Percentiles rank a stretch among this genome's conserved stretches.
Conservation (phyloP, 768 basidiomycete species). For the Guyanaporus albipodus region DNA sequence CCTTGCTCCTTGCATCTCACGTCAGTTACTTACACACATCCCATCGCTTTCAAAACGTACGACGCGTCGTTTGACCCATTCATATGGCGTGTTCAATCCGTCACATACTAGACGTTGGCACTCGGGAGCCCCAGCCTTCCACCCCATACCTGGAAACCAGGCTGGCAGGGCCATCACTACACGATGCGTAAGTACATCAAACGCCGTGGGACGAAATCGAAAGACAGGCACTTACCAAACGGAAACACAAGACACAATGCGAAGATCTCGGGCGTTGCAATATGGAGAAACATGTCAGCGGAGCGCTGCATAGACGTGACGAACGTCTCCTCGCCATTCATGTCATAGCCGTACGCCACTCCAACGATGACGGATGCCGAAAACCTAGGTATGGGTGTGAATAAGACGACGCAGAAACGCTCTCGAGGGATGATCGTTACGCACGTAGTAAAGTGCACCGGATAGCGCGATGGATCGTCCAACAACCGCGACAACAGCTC, state of each 20-base stretch:
- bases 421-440: too few relatives aligned
- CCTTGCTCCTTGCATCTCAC: constrained; percentile 1
- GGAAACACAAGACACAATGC: neutral
- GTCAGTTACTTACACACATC: neutral
- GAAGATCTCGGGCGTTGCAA: neutral
- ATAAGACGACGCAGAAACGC: too few relatives aligned
- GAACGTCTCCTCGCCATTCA: too few relatives aligned
- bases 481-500: too few relatives aligned
- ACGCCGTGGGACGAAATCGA: neutral
- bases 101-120: constrained; percentile 7
- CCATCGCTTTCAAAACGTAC: neutral
- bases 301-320: too few relatives aligned
- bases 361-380: too few relatives aligned
- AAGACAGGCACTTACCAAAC: neutral
- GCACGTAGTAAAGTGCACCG: too few relatives aligned
- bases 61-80: constrained; percentile 3
- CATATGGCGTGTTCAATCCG: constrained; percentile 10
- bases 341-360: too few relatives aligned
- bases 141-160: constrained; percentile 28
- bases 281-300: neutral
- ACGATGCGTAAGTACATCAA: neutral
- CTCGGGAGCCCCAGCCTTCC: constrained; percentile 14
- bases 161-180: constrained; percentile 18
- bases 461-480: too few relatives aligned
- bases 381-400: too few relatives aligned